Evolutionary conservation across 2,329 filamentous ascomycete genomes (phyloP), one percentile per base, ranked within the genome.

Genomic region (Sporothrix pallida): DNA sequence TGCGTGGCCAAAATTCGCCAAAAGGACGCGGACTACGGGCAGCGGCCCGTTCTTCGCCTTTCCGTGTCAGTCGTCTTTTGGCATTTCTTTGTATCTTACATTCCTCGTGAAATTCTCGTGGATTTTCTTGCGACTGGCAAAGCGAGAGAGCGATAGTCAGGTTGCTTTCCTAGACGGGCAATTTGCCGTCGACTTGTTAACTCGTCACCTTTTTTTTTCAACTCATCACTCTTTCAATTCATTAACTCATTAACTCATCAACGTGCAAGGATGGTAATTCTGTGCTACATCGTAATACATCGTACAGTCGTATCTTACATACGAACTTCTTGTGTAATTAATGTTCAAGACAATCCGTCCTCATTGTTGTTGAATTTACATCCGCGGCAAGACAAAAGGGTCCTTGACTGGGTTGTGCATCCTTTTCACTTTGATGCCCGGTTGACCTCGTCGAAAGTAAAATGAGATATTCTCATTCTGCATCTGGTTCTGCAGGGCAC

Each of bases 401-500:
- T 42, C 48, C 48, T 56, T 69, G 67, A 42, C 67, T 5, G 7
- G 65, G 46, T 69, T 42, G 15, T 54, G 26, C 67, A 69, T 42
- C 67, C 67, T 69, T 69, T 31, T 9, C 20, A 56, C 52, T 56
- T 56, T 26, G 31, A 37, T 56, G 20, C 20, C 37, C 5, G 26
- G 60, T 63, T 37, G 13, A 20, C 67, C 2, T 54, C 26, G 67
- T 13, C 26, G 2, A 63, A 56, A 56, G 52, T 69, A 31, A 56
- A 69, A 69, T 54, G 50, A 69, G 26, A 23, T 20, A 12, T 12
- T 56, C 5, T 54, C n/a, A 56, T 5, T 26, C 20, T 50, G 44
- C 48, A 56, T 52, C 42, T 60, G n/a, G 12, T 65, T 46, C 62
- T 67, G 62, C 62, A 67, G 62, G 56, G 60, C 62, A 26, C 44